Evolutionary conservation across 306 rosid species (phyloP), one percentile per base, ranked within the genome.

Genomic region (Inga laurina): DNA sequence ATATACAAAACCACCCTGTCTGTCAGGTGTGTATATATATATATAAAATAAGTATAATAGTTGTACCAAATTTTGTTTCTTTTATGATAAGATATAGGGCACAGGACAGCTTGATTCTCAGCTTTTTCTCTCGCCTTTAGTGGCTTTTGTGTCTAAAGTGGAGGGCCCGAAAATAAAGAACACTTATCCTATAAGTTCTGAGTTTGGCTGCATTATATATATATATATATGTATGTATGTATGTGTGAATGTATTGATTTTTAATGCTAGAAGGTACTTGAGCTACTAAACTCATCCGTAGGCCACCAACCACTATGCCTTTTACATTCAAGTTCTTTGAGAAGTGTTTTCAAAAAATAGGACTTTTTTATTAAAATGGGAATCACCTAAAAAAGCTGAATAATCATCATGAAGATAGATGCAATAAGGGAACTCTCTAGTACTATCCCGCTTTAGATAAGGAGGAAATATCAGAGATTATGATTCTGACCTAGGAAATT

Each of bases 401-500:
- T 57, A 10, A 62, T 27, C 35, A 12, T 24, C 4, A 10, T 18
- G n/a, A 52, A 52, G 21, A 52, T 52, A 12, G 37, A 62, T 27
- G 66, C 68, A 11, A 24, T 24, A 61, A 27, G 37, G 68, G 7
- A 10, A 24, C 35, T 62, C 16, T 62, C 19, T 62, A 62, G 37
- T 62, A 4, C 0, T 22, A 59, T 9, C 34, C 15, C 10, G 18
- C 12, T 3, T 11, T 4, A 30, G 70, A 64, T 14, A 2, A 64
- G 21, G 41, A 30, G 16, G 35, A 61, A 2, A 61, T 61, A n/a
- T 22, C 35, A 4, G 2, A 61, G 10, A 7, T 62, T 10, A 62
- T 62, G 37, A 62, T 52, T 30, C 81, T 86, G 30, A 95, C 98
- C 98, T 92, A 35, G 97, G 98, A 82, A 85, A 83, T 30, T 79